Base-by-base conservation (phyloP, 1,139 yeast species). In the Chernovozyma aurita region DNA sequence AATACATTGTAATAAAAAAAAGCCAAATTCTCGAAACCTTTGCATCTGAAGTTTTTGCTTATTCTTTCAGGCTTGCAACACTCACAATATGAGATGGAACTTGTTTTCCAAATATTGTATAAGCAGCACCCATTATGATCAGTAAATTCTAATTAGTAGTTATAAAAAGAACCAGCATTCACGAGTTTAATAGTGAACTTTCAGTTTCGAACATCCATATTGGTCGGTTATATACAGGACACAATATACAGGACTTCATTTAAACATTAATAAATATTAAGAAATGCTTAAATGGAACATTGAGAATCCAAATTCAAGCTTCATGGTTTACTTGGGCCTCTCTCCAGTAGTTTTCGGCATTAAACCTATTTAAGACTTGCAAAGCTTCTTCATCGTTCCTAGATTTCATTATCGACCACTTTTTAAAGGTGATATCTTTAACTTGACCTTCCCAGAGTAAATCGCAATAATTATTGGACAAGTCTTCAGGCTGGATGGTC, bases 381-480 rank as follows among this genome's bases (percentile, higher is more conserved):
- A 73, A 47, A 0, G 83, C 79, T 17, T 74, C 80, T n/a, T 69
- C 75, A 34, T 78, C 84, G 13, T 70, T 55, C 15, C 65, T 61
- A 2, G 77, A 63, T 32, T 67, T 59, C 57, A 76, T 66, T 11
- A 71, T 56, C 2, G 78, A 70, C 92, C 94, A 85, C 49, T 74
- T 73, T 38, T 66, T 64, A 55, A 84, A 85, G 39, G 67, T 67
- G 20, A 72, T 51, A 2, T 71, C 70, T 34, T 63, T 60, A 28
- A 85, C 42, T 43, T 77, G 79, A 0, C 97, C 97, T 43, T 80
- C 81, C 97, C 97, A 90, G 3, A 85, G 49, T 14, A 81, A 48
- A 3, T 52, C 48, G 46, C 88, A 80, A 36, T 51, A 54, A 50
- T 84, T 85, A 1, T 51, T 48, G 0, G 62, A 46, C 38, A 78